Evolutionary conservation across 1,284 basidiomycete genomes (phyloP).

Genomic region (Apiotrichum mycotoxinovorans): DNA sequence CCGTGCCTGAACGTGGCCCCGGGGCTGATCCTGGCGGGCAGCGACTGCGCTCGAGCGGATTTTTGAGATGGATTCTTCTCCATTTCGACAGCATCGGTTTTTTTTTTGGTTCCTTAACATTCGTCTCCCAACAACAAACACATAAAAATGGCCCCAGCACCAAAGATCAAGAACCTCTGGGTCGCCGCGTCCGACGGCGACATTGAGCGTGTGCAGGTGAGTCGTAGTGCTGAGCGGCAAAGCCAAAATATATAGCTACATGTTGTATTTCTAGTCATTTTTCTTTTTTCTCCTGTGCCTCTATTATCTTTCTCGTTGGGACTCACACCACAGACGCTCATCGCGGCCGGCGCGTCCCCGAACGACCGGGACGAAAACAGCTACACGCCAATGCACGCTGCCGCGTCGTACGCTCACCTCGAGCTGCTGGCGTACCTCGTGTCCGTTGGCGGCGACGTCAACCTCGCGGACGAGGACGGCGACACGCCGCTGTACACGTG

Average conservation of each 20-base stretch:
- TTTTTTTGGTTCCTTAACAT: no score
- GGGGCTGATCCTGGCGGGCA: no score
- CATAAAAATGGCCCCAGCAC: constrained; percentile 34
- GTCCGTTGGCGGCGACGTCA: constrained; percentile 76
- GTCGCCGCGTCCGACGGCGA: constrained; percentile 85
- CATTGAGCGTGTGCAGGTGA: constrained; percentile 51
- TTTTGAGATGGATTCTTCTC: neutral
- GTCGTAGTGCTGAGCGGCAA: constrained; percentile 1
- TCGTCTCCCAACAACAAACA: no score
- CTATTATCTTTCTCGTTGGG: neutral
- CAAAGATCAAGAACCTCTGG: constrained; percentile 78
- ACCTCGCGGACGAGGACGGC: constrained; percentile 77
- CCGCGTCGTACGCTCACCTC: constrained; percentile 82
- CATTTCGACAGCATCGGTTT: no score
- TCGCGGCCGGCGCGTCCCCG: constrained; percentile 66
- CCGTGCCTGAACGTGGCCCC: constrained; percentile 6
- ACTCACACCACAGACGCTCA: constrained; percentile 16
- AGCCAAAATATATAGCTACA: no score
- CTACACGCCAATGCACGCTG: constrained; percentile 94
- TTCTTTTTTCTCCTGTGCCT: neutral
- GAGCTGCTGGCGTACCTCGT: constrained; percentile 74
- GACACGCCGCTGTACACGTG: constrained; percentile 90
- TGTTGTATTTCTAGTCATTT: no score
- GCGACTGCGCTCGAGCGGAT: constrained; percentile 1
- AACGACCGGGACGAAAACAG: constrained; percentile 72